phyloP scores from a whole-genome alignment of 768 basidiomycete species.

The Mycena floridula region DNA sequence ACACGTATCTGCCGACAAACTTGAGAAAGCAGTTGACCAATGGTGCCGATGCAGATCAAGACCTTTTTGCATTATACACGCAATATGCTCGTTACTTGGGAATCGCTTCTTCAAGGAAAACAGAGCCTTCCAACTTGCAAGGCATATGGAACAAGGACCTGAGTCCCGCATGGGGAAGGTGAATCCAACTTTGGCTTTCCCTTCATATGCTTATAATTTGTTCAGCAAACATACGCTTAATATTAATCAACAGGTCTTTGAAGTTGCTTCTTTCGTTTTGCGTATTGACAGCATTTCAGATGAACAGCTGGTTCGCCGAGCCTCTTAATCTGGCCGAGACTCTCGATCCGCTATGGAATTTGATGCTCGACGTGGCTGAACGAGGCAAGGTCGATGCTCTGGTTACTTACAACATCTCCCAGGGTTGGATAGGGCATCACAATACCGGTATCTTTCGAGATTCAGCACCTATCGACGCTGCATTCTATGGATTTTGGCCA shows the following conservation, averaged over 20 bases:
- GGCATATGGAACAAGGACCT: slow-evolving; percentile 11
- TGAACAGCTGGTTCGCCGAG: slow-evolving; percentile 12
- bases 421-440: slow-evolving; percentile 12
- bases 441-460: slow-evolving; percentile 5
- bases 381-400: slow-evolving; percentile 7
- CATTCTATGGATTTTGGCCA: slow-evolving; percentile 14
- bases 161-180: too few relatives aligned
- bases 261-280: slow-evolving; percentile 3
- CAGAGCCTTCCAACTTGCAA: slow-evolving; percentile 6
- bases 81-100: slow-evolving; percentile 7
- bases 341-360: slow-evolving; percentile 9
- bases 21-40: slow-evolving; percentile 1
- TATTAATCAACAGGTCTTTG: slow-evolving; percentile 10
- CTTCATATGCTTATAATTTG: too few relatives aligned
- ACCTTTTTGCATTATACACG: slow-evolving; percentile 4
- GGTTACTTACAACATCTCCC: slow-evolving; percentile 12
- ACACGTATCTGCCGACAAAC: slow-evolving; percentile 3
- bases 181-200: too few relatives aligned
- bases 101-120: slow-evolving; percentile 6
- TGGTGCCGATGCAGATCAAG: slow-evolving; percentile 6
- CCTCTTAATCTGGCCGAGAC: slow-evolving; percentile 11
- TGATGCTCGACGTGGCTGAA: slow-evolving; percentile 11
- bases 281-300: not conserved
- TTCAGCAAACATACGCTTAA: slow-evolving; percentile 13
- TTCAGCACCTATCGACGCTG: slow-evolving; percentile 11